Evolutionary conservation across 2,329 filamentous ascomycete species (phyloP).

Genomic region (Pyrenophora graminea): DNA sequence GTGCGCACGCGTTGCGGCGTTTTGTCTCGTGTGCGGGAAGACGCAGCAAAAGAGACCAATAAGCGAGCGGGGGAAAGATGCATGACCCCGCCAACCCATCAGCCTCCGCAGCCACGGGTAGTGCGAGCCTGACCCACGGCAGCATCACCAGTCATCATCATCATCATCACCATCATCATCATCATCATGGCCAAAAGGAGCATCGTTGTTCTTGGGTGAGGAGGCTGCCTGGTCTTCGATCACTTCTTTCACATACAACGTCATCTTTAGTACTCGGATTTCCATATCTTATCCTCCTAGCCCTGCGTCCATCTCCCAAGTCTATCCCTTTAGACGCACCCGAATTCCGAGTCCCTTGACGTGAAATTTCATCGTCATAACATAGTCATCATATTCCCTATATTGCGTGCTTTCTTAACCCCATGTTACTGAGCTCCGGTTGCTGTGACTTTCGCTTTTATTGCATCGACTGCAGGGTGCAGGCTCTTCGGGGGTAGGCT

Average conservation of each 20-base stretch:
- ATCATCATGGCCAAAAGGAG: constrained; percentile 26
- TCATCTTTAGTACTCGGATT: too few relatives aligned
- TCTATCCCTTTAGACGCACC: too few relatives aligned
- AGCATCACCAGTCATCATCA: constrained; percentile 10
- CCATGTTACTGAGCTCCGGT: neutral
- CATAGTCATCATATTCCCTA: too few relatives aligned
- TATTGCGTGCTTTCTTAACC: too few relatives aligned
- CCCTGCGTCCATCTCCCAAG: too few relatives aligned
- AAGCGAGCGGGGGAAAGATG: constrained; percentile 17
- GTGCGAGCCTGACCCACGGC: constrained; percentile 1
- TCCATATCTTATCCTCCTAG: too few relatives aligned
- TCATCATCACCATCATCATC: too few relatives aligned
- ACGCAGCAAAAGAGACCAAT: constrained; percentile 12
- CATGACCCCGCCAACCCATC: constrained; percentile 20
- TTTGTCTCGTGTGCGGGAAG: constrained; percentile 21
- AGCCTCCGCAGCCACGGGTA: neutral
- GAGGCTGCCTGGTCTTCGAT: constrained; percentile 17
- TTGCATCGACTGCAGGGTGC: constrained; percentile 34
- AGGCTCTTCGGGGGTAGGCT: constrained; percentile 39
- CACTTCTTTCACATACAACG: too few relatives aligned
- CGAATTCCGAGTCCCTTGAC: too few relatives aligned
- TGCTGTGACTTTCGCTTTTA: constrained; percentile 17
- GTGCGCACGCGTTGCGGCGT: constrained; percentile 22
- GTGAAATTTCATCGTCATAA: too few relatives aligned
- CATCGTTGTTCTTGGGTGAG: constrained; percentile 55